These are phyloP conservation scores for Sechiopsis laciniata DNA, from an alignment of 306 rosid genomes.

Conservation along the genomic window DNA sequence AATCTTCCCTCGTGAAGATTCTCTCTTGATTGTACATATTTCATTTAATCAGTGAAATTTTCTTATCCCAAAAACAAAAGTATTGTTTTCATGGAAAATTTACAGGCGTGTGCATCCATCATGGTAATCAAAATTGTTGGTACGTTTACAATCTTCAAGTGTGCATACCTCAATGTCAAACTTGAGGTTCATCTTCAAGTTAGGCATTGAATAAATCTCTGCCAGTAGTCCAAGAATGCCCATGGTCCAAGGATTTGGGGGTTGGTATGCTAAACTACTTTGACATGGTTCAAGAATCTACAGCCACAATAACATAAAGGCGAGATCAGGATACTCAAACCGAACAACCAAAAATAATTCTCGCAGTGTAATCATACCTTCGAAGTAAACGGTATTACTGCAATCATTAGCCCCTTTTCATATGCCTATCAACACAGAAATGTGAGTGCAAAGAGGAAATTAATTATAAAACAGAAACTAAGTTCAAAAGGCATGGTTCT, in stretches of 20 bases:
- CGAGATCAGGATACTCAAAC: slow-evolving; percentile 11
- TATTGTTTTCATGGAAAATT: neutral
- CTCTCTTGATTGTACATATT: neutral
- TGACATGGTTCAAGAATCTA: slow-evolving; percentile 94
- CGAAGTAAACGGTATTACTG: slow-evolving; percentile 96
- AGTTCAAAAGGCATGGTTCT: neutral
- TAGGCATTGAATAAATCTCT: slow-evolving; percentile 98
- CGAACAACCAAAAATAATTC: slow-evolving; percentile 6
- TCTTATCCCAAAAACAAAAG: neutral
- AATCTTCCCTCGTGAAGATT: neutral
- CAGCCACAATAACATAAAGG: slow-evolving; percentile 22
- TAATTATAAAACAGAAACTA: neutral
- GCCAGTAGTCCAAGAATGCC: slow-evolving; percentile 97
- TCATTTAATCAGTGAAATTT: neutral
- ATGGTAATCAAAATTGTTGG: neutral
- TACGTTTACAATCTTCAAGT: neutral
- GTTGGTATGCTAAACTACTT: slow-evolving; percentile 89
- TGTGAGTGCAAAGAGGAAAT: neutral
- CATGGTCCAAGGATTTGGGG: slow-evolving; percentile 99
- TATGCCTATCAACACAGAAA: slow-evolving; percentile 58
- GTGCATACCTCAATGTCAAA: slow-evolving; percentile 84
- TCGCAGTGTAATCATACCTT: slow-evolving; percentile 50
- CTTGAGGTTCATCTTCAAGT: slow-evolving; percentile 97
- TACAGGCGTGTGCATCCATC: neutral
- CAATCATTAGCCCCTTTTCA: slow-evolving; percentile 99